phyloP scores from a whole-genome alignment of 2,329 filamentous ascomycete genomes.

The Diaporthe citri region DNA sequence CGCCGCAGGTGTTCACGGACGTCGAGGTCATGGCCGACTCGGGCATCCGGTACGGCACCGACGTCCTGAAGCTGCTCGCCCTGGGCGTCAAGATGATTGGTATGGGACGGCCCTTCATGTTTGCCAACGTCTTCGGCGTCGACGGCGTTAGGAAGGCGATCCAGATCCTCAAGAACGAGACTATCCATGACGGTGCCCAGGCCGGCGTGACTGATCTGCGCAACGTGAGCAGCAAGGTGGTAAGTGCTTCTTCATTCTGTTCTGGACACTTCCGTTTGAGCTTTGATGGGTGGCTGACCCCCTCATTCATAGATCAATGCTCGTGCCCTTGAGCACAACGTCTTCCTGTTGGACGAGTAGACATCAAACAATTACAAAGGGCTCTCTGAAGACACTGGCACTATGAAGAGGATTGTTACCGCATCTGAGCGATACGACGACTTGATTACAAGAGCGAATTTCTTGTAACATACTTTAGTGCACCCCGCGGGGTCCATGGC shows the following conservation, averaged over 20 bases:
- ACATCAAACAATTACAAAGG: neutral
- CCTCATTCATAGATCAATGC: conserved; percentile 1
- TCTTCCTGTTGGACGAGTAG: conserved; percentile 21
- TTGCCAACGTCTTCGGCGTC: conserved; percentile 62
- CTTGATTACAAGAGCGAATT: neutral
- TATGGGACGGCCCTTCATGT: conserved; percentile 61
- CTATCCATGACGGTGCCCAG: conserved; percentile 52
- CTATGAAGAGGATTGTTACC: neutral
- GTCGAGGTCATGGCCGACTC: conserved; percentile 46
- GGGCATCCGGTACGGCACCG: conserved; percentile 54
- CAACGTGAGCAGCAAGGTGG: conserved; percentile 41
- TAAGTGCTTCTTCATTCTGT: conserved; percentile 6
- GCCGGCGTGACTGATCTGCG: conserved; percentile 47
- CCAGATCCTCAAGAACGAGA: conserved; percentile 62
- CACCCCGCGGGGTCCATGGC: neutral
- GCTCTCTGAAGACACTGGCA: neutral
- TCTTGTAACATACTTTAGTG: neutral
- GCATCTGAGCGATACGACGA: neutral
- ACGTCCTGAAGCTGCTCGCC: conserved; percentile 55
- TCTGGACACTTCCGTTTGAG: neutral
- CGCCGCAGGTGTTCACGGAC: conserved; percentile 52
- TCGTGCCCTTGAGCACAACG: conserved; percentile 26
- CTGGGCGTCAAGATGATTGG: conserved; percentile 51
- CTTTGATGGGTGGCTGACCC: neutral
- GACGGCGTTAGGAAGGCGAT: conserved; percentile 61